Evolutionary conservation across 768 basidiomycete genomes (phyloP), one percentile per base, ranked within the genome.

Genomic region (Collybiopsis luxurians): DNA sequence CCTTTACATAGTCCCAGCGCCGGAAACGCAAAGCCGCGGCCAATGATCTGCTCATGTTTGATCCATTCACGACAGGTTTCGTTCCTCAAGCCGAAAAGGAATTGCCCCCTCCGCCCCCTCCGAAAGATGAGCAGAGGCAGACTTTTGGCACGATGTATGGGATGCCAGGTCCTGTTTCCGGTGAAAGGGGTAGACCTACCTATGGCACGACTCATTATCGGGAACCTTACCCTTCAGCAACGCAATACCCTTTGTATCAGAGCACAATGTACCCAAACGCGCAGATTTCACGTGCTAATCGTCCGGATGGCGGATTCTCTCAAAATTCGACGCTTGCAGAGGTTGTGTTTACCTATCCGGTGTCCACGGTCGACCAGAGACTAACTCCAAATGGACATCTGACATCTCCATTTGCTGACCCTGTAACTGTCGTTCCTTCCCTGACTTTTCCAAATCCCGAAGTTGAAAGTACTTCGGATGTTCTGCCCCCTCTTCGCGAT

Each of bases 91-190:
- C 17, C 79, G 82, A 21, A 17, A 51, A 51, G 26, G 50, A 51
- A 3, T 21, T 51, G 38, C 50, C 50, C 1, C 83, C 85, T 17
- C 40, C 56, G 1, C n/a, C n/a, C n/a, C 86, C 86, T n/a, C 75
- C 78, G 27, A 87, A 87, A 86, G 76, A 83, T 50, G 80, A 87
- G 62, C 74, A 74, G 45, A 79, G 77, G 60, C 36, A 46, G 54
- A 44, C 69, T 1, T 70, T 72, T 30, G 68, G 71, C 31, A 62
- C 68, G 23, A 69, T 68, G 59, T 73, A 72, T 34, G 68, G 66
- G 15, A 62, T 54, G 27, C 70, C 67, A 27, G 69, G 63, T 24
- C 67, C 64, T 34, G 59, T 6, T 50, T 45, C 13, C 46, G 24
- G 5, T 26, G 46, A 27, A 27, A 23, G 21, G 24, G 46, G 24